These are phyloP conservation scores for Bauhinia variegata DNA, from an alignment of 306 rosid species.

Conservation along the genomic window DNA sequence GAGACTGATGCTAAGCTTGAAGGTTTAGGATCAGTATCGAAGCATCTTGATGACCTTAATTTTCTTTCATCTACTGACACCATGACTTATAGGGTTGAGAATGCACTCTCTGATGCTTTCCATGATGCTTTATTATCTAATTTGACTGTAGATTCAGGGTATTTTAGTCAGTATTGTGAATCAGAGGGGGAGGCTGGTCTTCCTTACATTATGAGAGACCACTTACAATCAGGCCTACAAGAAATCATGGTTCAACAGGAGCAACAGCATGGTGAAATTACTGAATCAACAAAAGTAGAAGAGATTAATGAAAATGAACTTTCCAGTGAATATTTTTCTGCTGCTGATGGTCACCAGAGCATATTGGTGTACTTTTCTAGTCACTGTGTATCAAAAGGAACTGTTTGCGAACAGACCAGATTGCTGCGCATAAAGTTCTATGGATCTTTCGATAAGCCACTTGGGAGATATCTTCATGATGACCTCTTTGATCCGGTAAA, in stretches of 20 bases:
- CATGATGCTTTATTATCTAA: constrained; percentile 46
- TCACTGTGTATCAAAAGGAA: constrained; percentile 79
- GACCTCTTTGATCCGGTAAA: constrained; percentile 82
- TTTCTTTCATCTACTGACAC: constrained; percentile 47
- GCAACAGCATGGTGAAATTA: constrained; percentile 51
- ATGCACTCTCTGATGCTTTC: constrained; percentile 40
- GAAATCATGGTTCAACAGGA: constrained; percentile 48
- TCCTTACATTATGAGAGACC: constrained; percentile 35
- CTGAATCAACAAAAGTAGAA: constrained; percentile 41
- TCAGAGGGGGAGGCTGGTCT: constrained; percentile 29
- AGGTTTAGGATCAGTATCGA: constrained; percentile 44
- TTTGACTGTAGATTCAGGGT: constrained; percentile 39
- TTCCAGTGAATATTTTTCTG: constrained; percentile 80
- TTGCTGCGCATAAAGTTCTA: constrained; percentile 93
- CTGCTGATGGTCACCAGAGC: constrained; percentile 87
- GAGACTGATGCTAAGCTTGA: constrained; percentile 51
- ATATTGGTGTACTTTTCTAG: constrained; percentile 95
- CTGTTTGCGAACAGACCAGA: constrained; percentile 82
- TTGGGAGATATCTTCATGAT: constrained; percentile 89
- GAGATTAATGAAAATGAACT: constrained; percentile 60
- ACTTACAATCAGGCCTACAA: constrained; percentile 52
- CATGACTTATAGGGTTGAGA: constrained; percentile 43
- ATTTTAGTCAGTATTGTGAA: constrained; percentile 45
- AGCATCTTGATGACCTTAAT: constrained; percentile 42
- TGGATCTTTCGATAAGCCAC: constrained; percentile 92